These are phyloP conservation scores for Chlorella vulgaris DNA, from an alignment of 139 green algal species.

Conservation along the genomic window DNA sequence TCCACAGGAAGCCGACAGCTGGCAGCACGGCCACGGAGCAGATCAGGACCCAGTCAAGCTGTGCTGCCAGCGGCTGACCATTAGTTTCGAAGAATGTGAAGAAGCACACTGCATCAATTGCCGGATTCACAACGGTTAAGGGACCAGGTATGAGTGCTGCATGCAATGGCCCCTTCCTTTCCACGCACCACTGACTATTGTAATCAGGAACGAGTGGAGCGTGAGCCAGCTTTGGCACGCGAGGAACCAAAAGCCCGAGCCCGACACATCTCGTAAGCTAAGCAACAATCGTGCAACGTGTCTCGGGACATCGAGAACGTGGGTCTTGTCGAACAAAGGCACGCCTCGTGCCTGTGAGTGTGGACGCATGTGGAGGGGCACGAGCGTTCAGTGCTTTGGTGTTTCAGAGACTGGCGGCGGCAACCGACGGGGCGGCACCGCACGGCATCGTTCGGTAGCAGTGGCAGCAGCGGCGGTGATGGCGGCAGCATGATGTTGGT, in stretches of 20 bases:
- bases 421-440: too few species aligned
- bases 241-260: slow-evolving; percentile 45
- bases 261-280: slow-evolving; percentile 43
- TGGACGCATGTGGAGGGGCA: too few species aligned
- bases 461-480: too few species aligned
- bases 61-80: slow-evolving; percentile 10
- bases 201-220: slow-evolving; percentile 37
- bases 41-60: slow-evolving; percentile 51
- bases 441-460: too few species aligned
- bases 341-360: slow-evolving; percentile 37
- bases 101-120: slow-evolving; percentile 43
- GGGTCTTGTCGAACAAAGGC: slow-evolving; percentile 37
- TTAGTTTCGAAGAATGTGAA: slow-evolving; percentile 41
- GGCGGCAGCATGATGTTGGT: too few species aligned
- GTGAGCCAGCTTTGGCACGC: slow-evolving; percentile 45
- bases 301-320: slow-evolving; percentile 25
- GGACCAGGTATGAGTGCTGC: neutral
- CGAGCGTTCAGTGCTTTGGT: too few species aligned
- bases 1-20: slow-evolving; percentile 44
- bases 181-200: neutral
- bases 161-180: neutral
- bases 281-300: slow-evolving; percentile 33
- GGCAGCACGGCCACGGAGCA: slow-evolving; percentile 35
- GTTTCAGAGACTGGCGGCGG: too few species aligned
- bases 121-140: neutral